Evolutionary conservation across 2,329 filamentous ascomycete species (phyloP).

Genomic region (Monosporascus sp.): DNA sequence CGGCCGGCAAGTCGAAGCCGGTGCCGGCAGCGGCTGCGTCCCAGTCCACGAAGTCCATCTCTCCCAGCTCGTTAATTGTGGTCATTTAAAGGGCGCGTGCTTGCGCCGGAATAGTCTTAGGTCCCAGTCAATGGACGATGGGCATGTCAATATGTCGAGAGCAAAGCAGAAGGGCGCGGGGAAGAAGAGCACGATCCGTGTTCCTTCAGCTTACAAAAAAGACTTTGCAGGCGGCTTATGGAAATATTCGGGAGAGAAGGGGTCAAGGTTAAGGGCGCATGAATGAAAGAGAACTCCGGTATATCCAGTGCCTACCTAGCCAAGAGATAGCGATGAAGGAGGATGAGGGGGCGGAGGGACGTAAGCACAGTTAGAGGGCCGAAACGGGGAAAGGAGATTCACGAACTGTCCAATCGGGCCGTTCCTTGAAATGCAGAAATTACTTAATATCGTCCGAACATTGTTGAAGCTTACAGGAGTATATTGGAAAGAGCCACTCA

Average conservation of each 20-base stretch:
- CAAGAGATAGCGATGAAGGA: not conserved
- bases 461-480: not conserved
- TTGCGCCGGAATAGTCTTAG: constrained; percentile 1
- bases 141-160: not conserved
- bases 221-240: not conserved
- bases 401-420: not conserved
- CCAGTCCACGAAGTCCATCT: constrained; percentile 57
- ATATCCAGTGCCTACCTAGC: not conserved
- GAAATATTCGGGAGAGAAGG: not conserved
- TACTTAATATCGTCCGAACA: not conserved
- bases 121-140: not conserved
- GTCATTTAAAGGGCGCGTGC: constrained; percentile 22
- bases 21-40: constrained; percentile 38
- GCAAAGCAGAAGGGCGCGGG: not conserved
- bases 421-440: not conserved
- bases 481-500: not conserved
- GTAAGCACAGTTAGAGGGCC: not conserved
- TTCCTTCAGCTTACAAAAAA: too few species aligned
- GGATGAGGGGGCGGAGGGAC: not conserved
- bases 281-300: not conserved
- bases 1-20: constrained; percentile 26
- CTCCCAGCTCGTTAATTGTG: constrained; percentile 52
- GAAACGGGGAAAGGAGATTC: not conserved
- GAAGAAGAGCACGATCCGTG: not conserved
- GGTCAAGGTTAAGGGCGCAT: not conserved